Evolutionary conservation across 2,329 filamentous ascomycete genomes (phyloP), one percentile per base, ranked within the genome.

Genomic region (Paecilomyces variotii): DNA sequence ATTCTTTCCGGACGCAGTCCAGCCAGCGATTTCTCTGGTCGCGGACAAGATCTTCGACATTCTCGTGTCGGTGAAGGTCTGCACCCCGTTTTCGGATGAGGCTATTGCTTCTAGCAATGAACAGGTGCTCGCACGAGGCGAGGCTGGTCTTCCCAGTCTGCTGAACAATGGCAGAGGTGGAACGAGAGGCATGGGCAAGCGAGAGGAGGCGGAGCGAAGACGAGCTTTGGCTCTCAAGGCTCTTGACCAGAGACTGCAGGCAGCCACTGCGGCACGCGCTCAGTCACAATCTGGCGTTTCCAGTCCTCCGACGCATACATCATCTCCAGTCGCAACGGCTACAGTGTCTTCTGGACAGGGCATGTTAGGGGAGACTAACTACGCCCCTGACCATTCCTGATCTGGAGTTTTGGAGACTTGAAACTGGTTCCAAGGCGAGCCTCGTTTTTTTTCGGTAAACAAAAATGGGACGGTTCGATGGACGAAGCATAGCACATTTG

Each of bases 161-260:
- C 80, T 85, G 72, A 82, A 80, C 65, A 77, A 74, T 53, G 76
- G 77, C 55, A 72, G 77, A 32, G 73, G 69, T 11, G 73, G 74
- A 24, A 61, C 59, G 54, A 67, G 75, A 57, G 82, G 81, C 25
- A 82, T 80, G 4, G 86, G 86, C 56, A 90, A 92, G 55, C 86
- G 92, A 60, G 93, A 94, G 55, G 94, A 97, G 74, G 93, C 93
- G 0, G 94, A 97, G 78, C 81, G 94, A 64, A 84, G 94, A 71
- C 84, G 94, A 64, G 92, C 92, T 0, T 78, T 99, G 64, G 94
- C 94, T 0, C 80, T 99, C 58, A 93, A 93, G 71, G 93, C 92
- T 2, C 78, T 99, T 57, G 94, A 99, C 73, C 91, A 97, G 76
- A 83, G 94, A 63, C 79, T 99, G 56, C 89, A 94, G 73, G 89